Conservation (phyloP, 257 asterid species). For the Capsicum baccatum region DNA sequence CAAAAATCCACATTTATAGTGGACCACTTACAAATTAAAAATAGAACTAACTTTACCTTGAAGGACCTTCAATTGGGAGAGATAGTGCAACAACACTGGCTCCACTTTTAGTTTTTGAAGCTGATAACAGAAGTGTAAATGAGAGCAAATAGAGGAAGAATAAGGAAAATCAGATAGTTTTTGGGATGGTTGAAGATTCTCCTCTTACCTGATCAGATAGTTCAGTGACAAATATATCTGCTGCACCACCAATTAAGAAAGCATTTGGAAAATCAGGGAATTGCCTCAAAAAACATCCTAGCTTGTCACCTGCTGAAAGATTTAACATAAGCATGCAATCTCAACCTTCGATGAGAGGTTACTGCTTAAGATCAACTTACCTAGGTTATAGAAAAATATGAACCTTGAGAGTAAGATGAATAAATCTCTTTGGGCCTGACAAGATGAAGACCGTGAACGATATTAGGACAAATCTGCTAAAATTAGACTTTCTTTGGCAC, state of each 20-base stretch:
- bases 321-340: conserved; percentile 15
- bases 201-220: conserved; percentile 83
- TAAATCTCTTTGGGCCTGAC: conserved; percentile 82
- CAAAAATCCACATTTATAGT: not conserved
- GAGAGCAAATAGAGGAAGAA: conserved; percentile 13
- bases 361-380: conserved; percentile 40
- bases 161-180: conserved; percentile 10
- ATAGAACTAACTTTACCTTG: conserved; percentile 54
- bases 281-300: conserved; percentile 74
- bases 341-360: conserved; percentile 32
- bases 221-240: conserved; percentile 83
- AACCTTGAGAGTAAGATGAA: conserved; percentile 88
- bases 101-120: conserved; percentile 95
- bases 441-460: conserved; percentile 27
- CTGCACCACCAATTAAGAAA: conserved; percentile 78
- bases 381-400: conserved; percentile 73
- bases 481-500: not conserved
- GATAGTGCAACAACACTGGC: conserved; percentile 94
- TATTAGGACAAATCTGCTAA: conserved; percentile 4
- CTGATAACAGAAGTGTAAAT: conserved; percentile 46
- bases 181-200: conserved; percentile 24
- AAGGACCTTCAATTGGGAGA: conserved; percentile 70
- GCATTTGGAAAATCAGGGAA: conserved; percentile 89
- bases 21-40: conserved; percentile 13
- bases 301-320: conserved; percentile 65